A percentile compares a stretch with the other conserved stretches of the same genome.
Evolutionary conservation across 2,329 filamentous ascomycete species (phyloP).

Genomic region (Fusarium chlamydosporum): DNA sequence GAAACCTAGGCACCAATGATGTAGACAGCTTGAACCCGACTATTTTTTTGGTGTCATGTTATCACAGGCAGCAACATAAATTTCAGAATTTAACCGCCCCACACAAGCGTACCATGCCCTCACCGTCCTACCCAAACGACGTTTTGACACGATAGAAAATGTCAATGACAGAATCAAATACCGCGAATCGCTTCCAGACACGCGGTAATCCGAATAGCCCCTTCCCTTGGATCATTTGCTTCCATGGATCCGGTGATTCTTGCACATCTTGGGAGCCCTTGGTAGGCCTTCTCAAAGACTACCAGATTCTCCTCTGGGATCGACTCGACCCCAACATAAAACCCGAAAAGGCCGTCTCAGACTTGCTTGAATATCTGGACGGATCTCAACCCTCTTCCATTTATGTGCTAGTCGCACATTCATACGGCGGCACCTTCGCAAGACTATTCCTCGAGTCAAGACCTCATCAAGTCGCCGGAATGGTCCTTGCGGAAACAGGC

Average conservation of each 20-base stretch:
- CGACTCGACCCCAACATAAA: constrained; percentile 12
- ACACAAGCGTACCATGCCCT: not conserved
- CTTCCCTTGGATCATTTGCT: constrained; percentile 38
- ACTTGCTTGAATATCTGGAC: constrained; percentile 9
- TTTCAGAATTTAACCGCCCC: not conserved
- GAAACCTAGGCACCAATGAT: not conserved
- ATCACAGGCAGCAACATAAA: not conserved
- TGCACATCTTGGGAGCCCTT: constrained; percentile 38
- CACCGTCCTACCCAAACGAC: no score
- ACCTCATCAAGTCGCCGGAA: constrained; percentile 31
- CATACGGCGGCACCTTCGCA: constrained; percentile 43
- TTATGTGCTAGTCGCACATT: constrained; percentile 41
- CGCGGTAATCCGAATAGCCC: not conserved
- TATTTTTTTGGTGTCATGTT: not conserved
- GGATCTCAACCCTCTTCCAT: not conserved
- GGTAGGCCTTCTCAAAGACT: constrained; percentile 14
- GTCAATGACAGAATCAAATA: not conserved
- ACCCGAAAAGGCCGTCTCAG: not conserved
- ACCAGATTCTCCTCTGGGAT: constrained; percentile 38
- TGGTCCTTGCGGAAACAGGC: constrained; percentile 45
- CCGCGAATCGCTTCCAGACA: not conserved
- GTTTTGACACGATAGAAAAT: not conserved
- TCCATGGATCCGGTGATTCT: constrained; percentile 44
- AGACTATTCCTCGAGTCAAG: constrained; percentile 35
- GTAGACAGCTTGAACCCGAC: not conserved